Conservation (phyloP, 2,329 filamentous ascomycete genomes). For the Fusarium poae region DNA sequence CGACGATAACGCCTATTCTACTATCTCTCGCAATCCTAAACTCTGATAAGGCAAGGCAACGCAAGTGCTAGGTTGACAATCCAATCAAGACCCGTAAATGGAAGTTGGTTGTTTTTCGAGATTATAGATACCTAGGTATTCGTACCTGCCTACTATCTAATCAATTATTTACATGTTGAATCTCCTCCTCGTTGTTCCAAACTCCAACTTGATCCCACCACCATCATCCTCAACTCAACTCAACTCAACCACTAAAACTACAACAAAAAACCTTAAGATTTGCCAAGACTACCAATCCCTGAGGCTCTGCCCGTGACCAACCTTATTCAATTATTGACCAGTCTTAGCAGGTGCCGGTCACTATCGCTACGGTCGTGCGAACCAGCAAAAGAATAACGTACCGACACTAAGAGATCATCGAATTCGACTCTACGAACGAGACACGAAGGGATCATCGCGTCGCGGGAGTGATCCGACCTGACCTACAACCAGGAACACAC, state of each 20-base stretch:
- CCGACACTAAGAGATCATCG: slow-evolving; percentile 8
- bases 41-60: slow-evolving; percentile 21
- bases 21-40: slow-evolving; percentile 10
- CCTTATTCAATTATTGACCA: slow-evolving; percentile 19
- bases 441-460: slow-evolving; percentile 19
- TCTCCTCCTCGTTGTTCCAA: background rate
- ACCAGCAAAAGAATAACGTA: slow-evolving; percentile 18
- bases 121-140: background rate
- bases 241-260: background rate
- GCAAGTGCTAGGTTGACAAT: slow-evolving; percentile 23
- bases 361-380: slow-evolving; percentile 7
- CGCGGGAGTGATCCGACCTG: slow-evolving; percentile 22
- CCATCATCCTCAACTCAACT: slow-evolving; percentile 4
- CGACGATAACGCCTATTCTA: slow-evolving; percentile 3
- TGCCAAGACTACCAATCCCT: slow-evolving; percentile 10
- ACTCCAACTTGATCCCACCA: slow-evolving; percentile 3
- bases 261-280: background rate
- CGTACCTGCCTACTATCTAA: slow-evolving; percentile 14
- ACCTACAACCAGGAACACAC: slow-evolving; percentile 32
- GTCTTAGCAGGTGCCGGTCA: background rate
- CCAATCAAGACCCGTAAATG: slow-evolving; percentile 10
- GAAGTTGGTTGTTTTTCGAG: slow-evolving; percentile 8
- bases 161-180: slow-evolving; percentile 2
- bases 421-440: slow-evolving; percentile 25
- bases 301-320: slow-evolving; percentile 29